A percentile compares a stretch with the other conserved stretches of the same genome.
These are phyloP conservation scores for Brassica cretica DNA, from an alignment of 345 rosid species.

Conservation along the genomic window DNA sequence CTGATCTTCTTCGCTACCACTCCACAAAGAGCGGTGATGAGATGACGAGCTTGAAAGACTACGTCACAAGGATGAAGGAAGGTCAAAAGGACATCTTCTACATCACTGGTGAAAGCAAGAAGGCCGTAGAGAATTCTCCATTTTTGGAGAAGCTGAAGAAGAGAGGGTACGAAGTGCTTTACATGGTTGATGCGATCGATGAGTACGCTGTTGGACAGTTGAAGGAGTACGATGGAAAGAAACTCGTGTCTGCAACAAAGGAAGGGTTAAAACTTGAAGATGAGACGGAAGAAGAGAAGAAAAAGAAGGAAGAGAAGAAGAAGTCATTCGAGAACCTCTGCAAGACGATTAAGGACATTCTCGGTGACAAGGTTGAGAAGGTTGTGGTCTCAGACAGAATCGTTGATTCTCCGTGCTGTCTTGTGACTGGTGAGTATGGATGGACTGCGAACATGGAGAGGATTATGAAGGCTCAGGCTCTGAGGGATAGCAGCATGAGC, in stretches of 20 bases:
- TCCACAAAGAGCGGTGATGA: slow-evolving; percentile 86
- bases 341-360: slow-evolving; percentile 74
- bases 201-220: slow-evolving; percentile 83
- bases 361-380: slow-evolving; percentile 81
- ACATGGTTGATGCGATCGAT: slow-evolving; percentile 90
- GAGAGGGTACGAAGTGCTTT: slow-evolving; percentile 84
- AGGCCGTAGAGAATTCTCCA: slow-evolving; percentile 88
- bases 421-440: slow-evolving; percentile 86
- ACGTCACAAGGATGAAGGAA: slow-evolving; percentile 90
- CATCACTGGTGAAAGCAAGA: slow-evolving; percentile 79
- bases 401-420: slow-evolving; percentile 84
- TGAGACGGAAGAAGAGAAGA: slow-evolving; percentile 80
- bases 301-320: slow-evolving; percentile 71
- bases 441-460: slow-evolving; percentile 96
- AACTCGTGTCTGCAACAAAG: slow-evolving; percentile 79
- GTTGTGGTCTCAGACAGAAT: slow-evolving; percentile 81
- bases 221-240: slow-evolving; percentile 84
- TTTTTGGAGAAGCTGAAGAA: slow-evolving; percentile 82
- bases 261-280: slow-evolving; percentile 82
- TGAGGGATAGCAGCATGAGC: slow-evolving; percentile 90
- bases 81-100: slow-evolving; percentile 84
- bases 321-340: slow-evolving; percentile 75
- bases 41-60: slow-evolving; percentile 79
- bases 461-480: slow-evolving; percentile 87
- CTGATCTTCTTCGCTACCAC: slow-evolving; percentile 75